Conservation (phyloP, 192 early-diverging fungal species). For the Gamsiella multidivaricata region DNA sequence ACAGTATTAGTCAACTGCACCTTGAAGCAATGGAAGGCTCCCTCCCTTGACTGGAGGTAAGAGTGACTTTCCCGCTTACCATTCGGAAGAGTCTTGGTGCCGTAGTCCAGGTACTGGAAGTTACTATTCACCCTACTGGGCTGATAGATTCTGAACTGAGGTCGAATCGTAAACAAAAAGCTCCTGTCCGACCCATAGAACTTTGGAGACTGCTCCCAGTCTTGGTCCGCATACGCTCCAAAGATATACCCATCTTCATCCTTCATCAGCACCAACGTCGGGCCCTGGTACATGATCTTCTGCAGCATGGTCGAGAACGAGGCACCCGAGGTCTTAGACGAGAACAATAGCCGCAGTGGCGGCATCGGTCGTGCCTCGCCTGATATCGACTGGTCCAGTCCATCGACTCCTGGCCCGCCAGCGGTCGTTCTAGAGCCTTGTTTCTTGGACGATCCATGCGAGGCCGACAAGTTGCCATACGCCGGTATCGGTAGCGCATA, state of each 20-base stretch:
- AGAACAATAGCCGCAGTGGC: slow-evolving; percentile 55
- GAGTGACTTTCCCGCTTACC: slow-evolving; percentile 49
- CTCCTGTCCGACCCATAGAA: slow-evolving; percentile 72
- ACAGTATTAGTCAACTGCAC: no score
- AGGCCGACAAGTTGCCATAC: slow-evolving; percentile 10
- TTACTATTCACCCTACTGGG: slow-evolving; percentile 66
- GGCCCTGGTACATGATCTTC: slow-evolving; percentile 57
- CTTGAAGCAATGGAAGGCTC: no score
- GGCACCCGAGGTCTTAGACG: slow-evolving; percentile 58
- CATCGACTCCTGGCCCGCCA: not conserved
- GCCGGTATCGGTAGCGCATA: slow-evolving; percentile 40
- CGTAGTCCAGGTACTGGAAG: slow-evolving; percentile 81
- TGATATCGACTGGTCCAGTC: not conserved
- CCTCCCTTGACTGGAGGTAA: not conserved
- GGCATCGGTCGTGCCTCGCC: slow-evolving; percentile 31
- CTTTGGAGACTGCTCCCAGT: slow-evolving; percentile 65
- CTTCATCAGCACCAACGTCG: slow-evolving; percentile 61
- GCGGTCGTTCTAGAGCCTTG: slow-evolving; percentile 2
- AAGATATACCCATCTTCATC: slow-evolving; percentile 69
- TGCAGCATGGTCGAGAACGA: slow-evolving; percentile 63
- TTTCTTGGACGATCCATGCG: slow-evolving; percentile 11
- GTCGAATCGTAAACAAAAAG: slow-evolving; percentile 65
- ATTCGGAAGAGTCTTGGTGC: slow-evolving; percentile 78
- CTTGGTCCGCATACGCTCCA: slow-evolving; percentile 73
- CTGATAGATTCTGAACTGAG: slow-evolving; percentile 36